These are phyloP conservation scores for Logfia minima DNA, from an alignment of 129 eudicot species.

Conservation along the genomic window DNA sequence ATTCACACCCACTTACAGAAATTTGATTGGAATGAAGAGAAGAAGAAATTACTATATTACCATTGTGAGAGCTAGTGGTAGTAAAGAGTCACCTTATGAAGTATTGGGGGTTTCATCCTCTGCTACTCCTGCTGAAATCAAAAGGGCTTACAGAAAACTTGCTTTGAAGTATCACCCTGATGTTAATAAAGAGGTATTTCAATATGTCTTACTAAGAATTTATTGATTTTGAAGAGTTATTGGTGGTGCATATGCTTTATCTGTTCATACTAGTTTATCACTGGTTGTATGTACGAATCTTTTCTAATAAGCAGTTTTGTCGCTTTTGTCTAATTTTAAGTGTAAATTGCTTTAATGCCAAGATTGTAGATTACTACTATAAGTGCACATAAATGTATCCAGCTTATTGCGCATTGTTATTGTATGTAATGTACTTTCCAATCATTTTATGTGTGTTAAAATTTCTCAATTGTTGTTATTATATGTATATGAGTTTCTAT, in stretches of 20 bases:
- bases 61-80: constrained; percentile 53
- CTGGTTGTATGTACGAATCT: not conserved
- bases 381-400: not conserved
- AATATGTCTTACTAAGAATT: not conserved
- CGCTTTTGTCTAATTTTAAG: not conserved
- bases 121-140: constrained; percentile 77
- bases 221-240: not conserved
- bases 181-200: constrained; percentile 83
- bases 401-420: too few species aligned
- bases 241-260: not conserved
- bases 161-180: constrained; percentile 98
- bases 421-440: not conserved
- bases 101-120: constrained; percentile 89
- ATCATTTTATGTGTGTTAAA: not conserved
- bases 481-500: not conserved
- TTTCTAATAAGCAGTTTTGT: not conserved
- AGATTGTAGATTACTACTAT: not conserved
- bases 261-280: not conserved
- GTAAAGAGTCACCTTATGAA: constrained; percentile 73
- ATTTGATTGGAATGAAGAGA: constrained; percentile 19
- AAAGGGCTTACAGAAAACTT: constrained; percentile 88
- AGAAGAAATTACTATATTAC: constrained; percentile 26
- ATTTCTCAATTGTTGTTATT: not conserved
- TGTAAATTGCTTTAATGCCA: not conserved
- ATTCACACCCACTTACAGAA: constrained; percentile 32